Base-by-base conservation (phyloP, 2,329 filamentous ascomycete genomes). In the Blastomyces gilchristii region DNA sequence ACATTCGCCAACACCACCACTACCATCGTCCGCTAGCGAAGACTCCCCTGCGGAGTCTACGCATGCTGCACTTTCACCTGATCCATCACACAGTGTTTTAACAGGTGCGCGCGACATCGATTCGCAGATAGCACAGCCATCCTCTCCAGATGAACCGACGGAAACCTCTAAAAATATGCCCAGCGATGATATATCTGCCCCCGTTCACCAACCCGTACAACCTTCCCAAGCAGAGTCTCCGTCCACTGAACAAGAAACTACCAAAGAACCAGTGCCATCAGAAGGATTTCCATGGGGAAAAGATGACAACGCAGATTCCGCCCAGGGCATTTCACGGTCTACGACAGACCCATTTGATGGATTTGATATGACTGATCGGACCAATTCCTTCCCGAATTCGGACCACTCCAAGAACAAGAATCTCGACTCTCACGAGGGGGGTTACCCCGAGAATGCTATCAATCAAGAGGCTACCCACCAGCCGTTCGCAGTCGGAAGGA, bases 321-420 rank as follows among this genome's bases (percentile, higher is more conserved):
- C 39, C 18, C 49, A 22, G 52, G 52, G 34, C 16, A 57, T 58
- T 22, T 45, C 58, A 49, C 34, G 47, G 22, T 28, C 62, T 14
- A 12, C 50, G 28, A 60, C 61, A 43, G 61, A 65, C 41, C 64
- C 61, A n/a, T 66, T 68, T 47, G 50, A 64, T 57, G 62, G 60
- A 39, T 57, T 58, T 31, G 63, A 63, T 57, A 31, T 66, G 34
- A 61, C 63, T 41, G 63, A 62, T 25, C 54, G 66, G 45, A 67
- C 63, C 9, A 67, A 68, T 54, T 65, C 67, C 7, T 67, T 67
- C 62, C 68, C 67, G 28, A 37, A 47, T 5, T 37, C 67, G 34
- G 43, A 62, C 16, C 45, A 58, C 34, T 25, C 39, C 14, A 25
- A 37, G 11, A 37, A 59, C n/a, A 25, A 37, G 11, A 37, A 59